Evolutionary conservation across 2,329 filamentous ascomycete genomes (phyloP), one percentile per base, ranked within the genome.

Genomic region (Aspergillus pseudoglaucus): DNA sequence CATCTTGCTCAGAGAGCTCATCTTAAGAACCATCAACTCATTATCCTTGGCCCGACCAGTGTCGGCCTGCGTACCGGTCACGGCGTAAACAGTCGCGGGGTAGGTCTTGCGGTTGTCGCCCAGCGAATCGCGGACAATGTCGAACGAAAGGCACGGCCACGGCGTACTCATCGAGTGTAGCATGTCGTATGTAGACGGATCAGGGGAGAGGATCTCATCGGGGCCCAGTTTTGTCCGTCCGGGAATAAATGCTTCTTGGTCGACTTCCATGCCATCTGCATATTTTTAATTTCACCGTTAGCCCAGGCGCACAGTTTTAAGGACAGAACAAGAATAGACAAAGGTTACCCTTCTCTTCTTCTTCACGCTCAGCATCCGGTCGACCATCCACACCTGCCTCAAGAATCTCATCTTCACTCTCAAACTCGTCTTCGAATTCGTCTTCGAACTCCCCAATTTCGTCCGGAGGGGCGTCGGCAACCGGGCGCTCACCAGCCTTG

Each of bases 121-220:
- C 15, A 98, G 80, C 45, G 78, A 77, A 71, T 98, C 93, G 59
- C 80, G 84, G 53, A 98, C 72, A 51, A 98, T 85, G 66, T 97
- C 93, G 70, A 96, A 95, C 2, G 91, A 97, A 14, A 98, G 80
- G 67, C 93, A 98, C 3, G 93, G 93, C 93, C 93, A 98, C 1
- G 90, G 90, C 6, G 90, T 90, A 69, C 87, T 93, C 54, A 98
- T 80, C 52, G 83, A 89, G 76, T 98, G 93, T 50, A 98, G 82
- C 90, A 98, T 94, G 67, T 96, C 87, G 75, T 98, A 98, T 5
- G 91, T 91, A n/a, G 87, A 88, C 50, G 88, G 78, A 70, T 98
- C 93, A 12, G 93, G 91, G 3, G 90, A 83, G 48, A 98, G 80
- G 4, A 89, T 90, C 75, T 97, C 90, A 59, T 90, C 91, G 10